Base-by-base conservation (phyloP, 169 alveolate genomes). In the Cyclospora cayetanensis region DNA sequence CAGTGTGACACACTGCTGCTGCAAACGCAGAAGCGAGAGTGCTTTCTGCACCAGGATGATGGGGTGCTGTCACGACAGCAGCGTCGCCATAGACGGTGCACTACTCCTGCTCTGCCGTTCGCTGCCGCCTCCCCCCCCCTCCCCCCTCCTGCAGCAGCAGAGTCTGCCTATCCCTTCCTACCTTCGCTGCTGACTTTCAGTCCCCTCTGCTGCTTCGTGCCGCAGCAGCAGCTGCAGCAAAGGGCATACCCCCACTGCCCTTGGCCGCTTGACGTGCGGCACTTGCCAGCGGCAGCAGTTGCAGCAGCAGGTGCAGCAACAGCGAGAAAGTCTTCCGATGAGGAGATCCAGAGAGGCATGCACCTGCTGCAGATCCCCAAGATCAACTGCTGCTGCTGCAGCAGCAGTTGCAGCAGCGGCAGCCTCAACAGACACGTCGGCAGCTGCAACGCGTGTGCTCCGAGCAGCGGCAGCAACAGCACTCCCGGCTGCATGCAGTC, bases 181-280 rank as follows among this genome's bases (percentile, higher is more conserved):
- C n/a, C n/a, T n/a, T n/a, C 29, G 2, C 85, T 41, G 39, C 85
- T 5, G 39, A 53, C 63, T 4, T 11, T 25, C 55, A 35, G 15
- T 4, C 43, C 55, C 20, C 42, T 39, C 39, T 74, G 20, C 85
- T 52, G 60, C 55, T 25, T 39, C 11, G 39, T 42, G 9, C 42
- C 65, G 65, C 65, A 3, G 85, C 60, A 39, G 37, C 84, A 70
- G 83, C 83, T 41, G 85, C 85, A 74, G 85, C 85, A 74, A 34
- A 53, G 42, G 41, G 27, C 3, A 27, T 63, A 41, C 25, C 85
- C 25, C 25, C 85, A 74, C 34, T 52, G 9, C 35, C 52, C 34
- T 3, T 52, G 29, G 34, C n/a, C n/a, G n/a, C n/a, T n/a, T n/a
- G n/a, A n/a, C n/a, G n/a, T n/a, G n/a, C n/a, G n/a, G n/a, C n/a